Evolutionary conservation across 768 basidiomycete genomes (phyloP), one percentile per base, ranked within the genome.

Genomic region (Botryobasidium botryosum): DNA sequence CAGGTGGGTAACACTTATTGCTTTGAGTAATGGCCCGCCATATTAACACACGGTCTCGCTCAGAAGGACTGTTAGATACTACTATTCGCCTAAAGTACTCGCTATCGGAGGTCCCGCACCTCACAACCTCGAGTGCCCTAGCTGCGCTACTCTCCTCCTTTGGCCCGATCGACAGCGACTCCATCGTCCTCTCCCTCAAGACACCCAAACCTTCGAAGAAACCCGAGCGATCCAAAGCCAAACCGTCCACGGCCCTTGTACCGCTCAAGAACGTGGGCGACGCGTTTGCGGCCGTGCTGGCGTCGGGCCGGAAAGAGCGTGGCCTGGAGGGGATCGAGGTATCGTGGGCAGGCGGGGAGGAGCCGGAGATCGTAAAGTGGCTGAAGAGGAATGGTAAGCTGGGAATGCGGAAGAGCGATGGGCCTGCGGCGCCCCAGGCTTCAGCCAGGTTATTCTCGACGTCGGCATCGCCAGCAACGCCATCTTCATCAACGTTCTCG

Each of bases 181-280:
- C 76, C 1, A 74, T 85, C 50, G 78, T 82, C 4, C 57, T 85
- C 26, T 75, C 75, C 5, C 62, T 80, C 54, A 80, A 72, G 55
- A 66, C 74, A 17, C 65, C 68, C 23, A 75, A 75, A 50, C 61
- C 68, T 0, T 65, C 68, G 20, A 75, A 73, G 53, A 65, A 69
- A n/a, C 69, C 72, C 4, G n/a, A n/a, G n/a, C n/a, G n/a, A n/a
- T n/a, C n/a, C n/a, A n/a, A n/a, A n/a, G n/a, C n/a, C n/a, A 85
- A 77, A 51, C 66, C 67, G 32, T 79, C 71, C 1, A 82, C 69
- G 5, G 84, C 85, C 0, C 66, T 82, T 4, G 72, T 85, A 0
- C 76, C 80, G 5, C 87, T 86, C 58, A 70, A 73, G 47, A 77
- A 76, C 51, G 76, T 86, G 36, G 69, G 75, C 1, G 72, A 79